phyloP scores from a whole-genome alignment of 441 rosid genomes.

The Aquilaria agallochum region DNA sequence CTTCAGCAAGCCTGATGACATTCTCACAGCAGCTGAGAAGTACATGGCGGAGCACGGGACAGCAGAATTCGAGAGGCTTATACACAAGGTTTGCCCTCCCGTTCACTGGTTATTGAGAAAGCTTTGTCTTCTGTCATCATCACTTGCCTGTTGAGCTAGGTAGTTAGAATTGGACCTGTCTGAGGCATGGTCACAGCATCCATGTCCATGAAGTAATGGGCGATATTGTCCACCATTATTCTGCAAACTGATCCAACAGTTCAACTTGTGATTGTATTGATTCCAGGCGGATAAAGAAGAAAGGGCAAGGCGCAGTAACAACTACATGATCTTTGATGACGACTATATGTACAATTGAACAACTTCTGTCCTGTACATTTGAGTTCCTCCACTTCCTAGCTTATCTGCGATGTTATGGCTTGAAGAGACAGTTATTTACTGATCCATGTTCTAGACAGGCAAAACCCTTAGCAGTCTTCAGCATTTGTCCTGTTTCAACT shows the following conservation, averaged over 20 bases:
- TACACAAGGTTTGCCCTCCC: slow-evolving; percentile 25
- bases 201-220: no score
- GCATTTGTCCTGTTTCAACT: no score
- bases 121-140: not conserved
- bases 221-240: no score
- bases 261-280: not conserved
- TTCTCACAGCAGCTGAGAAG: slow-evolving; percentile 81
- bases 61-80: slow-evolving; percentile 46
- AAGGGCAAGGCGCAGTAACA: slow-evolving; percentile 39
- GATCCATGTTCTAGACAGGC: no score
- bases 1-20: slow-evolving; percentile 67
- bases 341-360: slow-evolving; percentile 39
- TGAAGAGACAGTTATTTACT: no score
- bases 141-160: no score
- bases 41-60: slow-evolving; percentile 79
- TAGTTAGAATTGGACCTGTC: no score
- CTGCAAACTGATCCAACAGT: no score
- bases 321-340: slow-evolving; percentile 60
- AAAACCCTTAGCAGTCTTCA: no score
- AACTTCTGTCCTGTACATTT: slow-evolving; percentile 1
- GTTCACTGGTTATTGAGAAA: not conserved
- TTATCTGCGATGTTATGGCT: no score
- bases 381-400: not conserved
- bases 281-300: slow-evolving; percentile 62
- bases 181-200: no score